Evolutionary conservation across 2,329 filamentous ascomycete species (phyloP).

Genomic region (Pseudopithomyces chartarum): DNA sequence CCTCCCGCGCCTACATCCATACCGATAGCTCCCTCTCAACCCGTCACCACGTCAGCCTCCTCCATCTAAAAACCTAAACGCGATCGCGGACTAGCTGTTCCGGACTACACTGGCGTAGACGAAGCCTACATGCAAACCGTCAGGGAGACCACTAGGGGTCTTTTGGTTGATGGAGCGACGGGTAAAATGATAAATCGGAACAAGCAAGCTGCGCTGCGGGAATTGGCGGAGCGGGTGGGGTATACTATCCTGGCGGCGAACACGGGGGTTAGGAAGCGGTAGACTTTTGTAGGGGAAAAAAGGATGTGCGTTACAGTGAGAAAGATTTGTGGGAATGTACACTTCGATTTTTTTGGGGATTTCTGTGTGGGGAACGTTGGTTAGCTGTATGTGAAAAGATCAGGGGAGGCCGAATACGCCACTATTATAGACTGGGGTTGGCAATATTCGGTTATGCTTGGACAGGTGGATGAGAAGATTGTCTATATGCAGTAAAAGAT

Average conservation of each 20-base stretch:
- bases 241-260: not conserved
- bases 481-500: no score
- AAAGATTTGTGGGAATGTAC: no score
- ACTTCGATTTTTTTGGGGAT: no score
- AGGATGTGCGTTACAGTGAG: no score
- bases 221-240: not conserved
- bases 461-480: no score
- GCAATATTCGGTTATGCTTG: no score
- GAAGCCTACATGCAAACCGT: not conserved
- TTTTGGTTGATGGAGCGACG: not conserved
- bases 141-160: slow-evolving; percentile 8
- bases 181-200: not conserved
- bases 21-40: not conserved
- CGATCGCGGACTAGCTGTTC: not conserved
- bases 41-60: not conserved
- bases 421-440: no score
- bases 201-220: not conserved
- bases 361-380: not conserved
- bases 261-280: not conserved
- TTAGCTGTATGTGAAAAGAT: no score
- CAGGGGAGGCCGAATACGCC: no score
- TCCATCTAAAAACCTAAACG: not conserved
- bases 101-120: not conserved
- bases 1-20: not conserved
- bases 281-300: not conserved